phyloP scores from a whole-genome alignment of 345 rosid genomes.

The Pugionium dolabratum region DNA sequence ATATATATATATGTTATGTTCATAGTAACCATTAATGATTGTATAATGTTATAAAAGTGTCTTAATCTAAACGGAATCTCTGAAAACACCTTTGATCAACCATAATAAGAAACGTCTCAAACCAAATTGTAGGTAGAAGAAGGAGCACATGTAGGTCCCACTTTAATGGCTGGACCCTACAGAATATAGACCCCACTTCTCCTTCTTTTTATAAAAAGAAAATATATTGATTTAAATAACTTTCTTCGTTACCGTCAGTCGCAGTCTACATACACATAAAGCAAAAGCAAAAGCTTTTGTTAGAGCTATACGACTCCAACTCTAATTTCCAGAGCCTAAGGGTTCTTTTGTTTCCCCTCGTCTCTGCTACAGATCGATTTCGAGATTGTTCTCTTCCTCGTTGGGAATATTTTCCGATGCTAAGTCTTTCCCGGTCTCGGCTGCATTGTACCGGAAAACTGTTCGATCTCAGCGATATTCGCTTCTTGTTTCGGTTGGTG shows the following conservation, averaged over 20 bases:
- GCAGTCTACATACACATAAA: conserved; percentile 25
- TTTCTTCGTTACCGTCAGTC: conserved; percentile 40
- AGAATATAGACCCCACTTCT: conserved; percentile 5
- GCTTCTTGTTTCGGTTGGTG: conserved; percentile 22
- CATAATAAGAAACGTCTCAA: conserved; percentile 31
- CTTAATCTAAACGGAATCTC: conserved; percentile 16
- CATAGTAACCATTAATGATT: not conserved
- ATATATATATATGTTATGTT: not conserved
- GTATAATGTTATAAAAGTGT: not conserved
- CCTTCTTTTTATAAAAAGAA: not conserved
- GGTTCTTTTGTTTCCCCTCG: not conserved
- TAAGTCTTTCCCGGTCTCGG: conserved; percentile 25
- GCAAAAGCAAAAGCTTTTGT: conserved; percentile 36
- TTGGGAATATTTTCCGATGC: conserved; percentile 21
- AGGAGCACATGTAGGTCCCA: conserved; percentile 51
- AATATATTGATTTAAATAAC: not conserved
- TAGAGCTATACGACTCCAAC: conserved; percentile 15
- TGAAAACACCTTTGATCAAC: conserved; percentile 9
- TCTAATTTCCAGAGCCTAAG: conserved; percentile 35
- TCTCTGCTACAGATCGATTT: conserved; percentile 14
- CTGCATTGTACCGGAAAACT: conserved; percentile 32
- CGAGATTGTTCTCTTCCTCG: not conserved
- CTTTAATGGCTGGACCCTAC: conserved; percentile 37
- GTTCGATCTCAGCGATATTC: conserved; percentile 9
- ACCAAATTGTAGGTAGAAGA: conserved; percentile 56